Evolutionary conservation across 2,329 filamentous ascomycete genomes (phyloP).

Genomic region (Penicillium hesseltinei): DNA sequence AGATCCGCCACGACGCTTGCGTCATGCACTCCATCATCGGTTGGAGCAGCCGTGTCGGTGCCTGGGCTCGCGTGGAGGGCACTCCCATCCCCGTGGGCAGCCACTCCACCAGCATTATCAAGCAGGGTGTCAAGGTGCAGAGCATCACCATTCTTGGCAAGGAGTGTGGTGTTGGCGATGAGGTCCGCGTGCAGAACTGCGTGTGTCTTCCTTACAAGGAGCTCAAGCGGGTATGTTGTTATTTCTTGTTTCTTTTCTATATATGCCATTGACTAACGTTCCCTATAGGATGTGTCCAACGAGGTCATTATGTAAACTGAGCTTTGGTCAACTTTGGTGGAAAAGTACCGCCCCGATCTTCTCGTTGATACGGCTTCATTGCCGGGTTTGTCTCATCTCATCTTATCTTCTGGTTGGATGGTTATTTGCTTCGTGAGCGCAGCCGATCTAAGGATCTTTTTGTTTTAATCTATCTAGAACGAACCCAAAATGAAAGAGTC

Average conservation of each 20-base stretch:
- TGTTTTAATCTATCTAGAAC: slow-evolving; percentile 13
- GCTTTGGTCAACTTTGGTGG: slow-evolving; percentile 11
- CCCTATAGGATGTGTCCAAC: slow-evolving; percentile 40
- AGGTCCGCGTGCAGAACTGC: slow-evolving; percentile 95
- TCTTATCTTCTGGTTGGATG: slow-evolving; percentile 18
- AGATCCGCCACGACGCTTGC: slow-evolving; percentile 96
- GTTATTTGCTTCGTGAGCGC: slow-evolving; percentile 17
- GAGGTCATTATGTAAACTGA: slow-evolving; percentile 80
- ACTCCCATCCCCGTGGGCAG: slow-evolving; percentile 83
- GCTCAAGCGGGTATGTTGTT: slow-evolving; percentile 76
- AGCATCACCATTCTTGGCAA: slow-evolving; percentile 97
- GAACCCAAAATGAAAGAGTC: slow-evolving; percentile 11
- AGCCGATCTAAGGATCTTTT: slow-evolving; percentile 11
- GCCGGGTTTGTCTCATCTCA: slow-evolving; percentile 4
- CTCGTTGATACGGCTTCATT: slow-evolving; percentile 17
- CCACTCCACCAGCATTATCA: slow-evolving; percentile 91
- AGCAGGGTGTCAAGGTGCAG: slow-evolving; percentile 98
- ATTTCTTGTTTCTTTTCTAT: neutral
- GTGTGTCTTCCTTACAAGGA: slow-evolving; percentile 98
- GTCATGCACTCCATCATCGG: slow-evolving; percentile 95
- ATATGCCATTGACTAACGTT: slow-evolving; percentile 2
- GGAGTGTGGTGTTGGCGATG: slow-evolving; percentile 90
- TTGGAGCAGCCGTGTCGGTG: slow-evolving; percentile 91
- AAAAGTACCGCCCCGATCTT: slow-evolving; percentile 20
- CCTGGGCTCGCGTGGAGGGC: slow-evolving; percentile 97